Percentiles rank a stretch among this genome's conserved stretches.
Evolutionary conservation across 208 protist genomes (phyloP).

Genomic region (Leishmania guyanensis): DNA sequence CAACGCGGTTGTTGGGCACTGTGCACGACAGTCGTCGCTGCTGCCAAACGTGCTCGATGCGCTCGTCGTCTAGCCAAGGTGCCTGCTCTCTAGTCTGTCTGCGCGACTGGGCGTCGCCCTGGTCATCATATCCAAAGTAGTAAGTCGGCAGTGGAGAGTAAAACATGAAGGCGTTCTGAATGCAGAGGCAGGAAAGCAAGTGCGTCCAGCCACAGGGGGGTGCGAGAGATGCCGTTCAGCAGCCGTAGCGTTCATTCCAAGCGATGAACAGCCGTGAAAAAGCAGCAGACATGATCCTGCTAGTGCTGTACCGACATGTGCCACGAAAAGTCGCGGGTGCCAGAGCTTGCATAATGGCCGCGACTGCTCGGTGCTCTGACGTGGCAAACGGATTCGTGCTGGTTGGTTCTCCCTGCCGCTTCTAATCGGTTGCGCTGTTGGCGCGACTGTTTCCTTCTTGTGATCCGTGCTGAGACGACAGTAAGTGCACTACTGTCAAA

Average conservation of each 20-base stretch:
- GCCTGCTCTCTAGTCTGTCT: slow-evolving; percentile 20
- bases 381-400: background rate
- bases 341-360: background rate
- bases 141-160: slow-evolving; percentile 50
- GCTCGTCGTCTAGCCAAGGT: slow-evolving; percentile 28
- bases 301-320: slow-evolving; percentile 30
- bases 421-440: too few relatives aligned
- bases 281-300: slow-evolving; percentile 47
- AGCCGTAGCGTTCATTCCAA: slow-evolving; percentile 32
- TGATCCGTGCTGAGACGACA: background rate
- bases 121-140: slow-evolving; percentile 29
- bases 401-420: background rate
- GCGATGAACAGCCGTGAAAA: slow-evolving; percentile 35
- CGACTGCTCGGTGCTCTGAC: background rate
- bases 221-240: slow-evolving; percentile 13
- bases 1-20: slow-evolving; percentile 20
- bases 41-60: slow-evolving; percentile 24
- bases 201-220: slow-evolving; percentile 29
- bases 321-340: background rate
- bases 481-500: background rate
- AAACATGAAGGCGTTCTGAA: slow-evolving; percentile 63
- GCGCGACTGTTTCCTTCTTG: background rate
- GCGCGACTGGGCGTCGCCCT: slow-evolving; percentile 23
- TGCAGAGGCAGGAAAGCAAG: slow-evolving; percentile 43
- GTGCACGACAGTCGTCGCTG: slow-evolving; percentile 15